Evolutionary conservation across 768 basidiomycete species (phyloP).

Genomic region (Russula foetens): DNA sequence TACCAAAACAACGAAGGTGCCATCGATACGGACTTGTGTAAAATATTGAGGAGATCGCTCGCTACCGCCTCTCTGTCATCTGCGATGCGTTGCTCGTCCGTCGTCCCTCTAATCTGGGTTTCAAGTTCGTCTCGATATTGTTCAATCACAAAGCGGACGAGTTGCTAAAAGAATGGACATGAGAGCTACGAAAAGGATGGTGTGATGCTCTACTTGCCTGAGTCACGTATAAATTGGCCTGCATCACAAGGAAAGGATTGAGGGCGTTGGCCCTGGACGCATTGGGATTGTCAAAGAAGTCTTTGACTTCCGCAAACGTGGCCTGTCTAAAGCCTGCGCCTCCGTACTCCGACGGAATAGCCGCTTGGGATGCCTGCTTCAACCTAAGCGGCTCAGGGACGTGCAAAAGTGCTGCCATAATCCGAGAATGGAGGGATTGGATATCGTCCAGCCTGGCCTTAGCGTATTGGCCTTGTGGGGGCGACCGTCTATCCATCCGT

Average conservation of each 20-base stretch:
- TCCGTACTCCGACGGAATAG: conserved; percentile 51
- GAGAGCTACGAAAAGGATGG: neutral
- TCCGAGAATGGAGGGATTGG: conserved; percentile 67
- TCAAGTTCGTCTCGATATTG: conserved; percentile 87
- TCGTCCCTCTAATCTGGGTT: conserved; percentile 51
- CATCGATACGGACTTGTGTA: conserved; percentile 53
- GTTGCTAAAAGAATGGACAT: conserved; percentile 49
- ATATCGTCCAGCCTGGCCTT: conserved; percentile 82
- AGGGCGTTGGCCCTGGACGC: conserved; percentile 78
- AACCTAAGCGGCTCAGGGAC: conserved; percentile 69
- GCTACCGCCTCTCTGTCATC: conserved; percentile 79
- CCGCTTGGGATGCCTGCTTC: conserved; percentile 44
- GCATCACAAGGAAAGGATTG: conserved; percentile 87
- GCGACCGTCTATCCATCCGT: conserved; percentile 78
- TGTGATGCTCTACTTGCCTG: conserved; percentile 46
- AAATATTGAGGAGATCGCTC: conserved; percentile 76
- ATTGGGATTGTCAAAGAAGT: conserved; percentile 88
- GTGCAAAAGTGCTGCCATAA: conserved; percentile 64
- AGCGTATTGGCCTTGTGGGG: conserved; percentile 78
- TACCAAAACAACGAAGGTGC: neutral
- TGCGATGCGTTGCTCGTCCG: conserved; percentile 57
- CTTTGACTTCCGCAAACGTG: conserved; percentile 82
- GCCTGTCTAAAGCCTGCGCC: conserved; percentile 71
- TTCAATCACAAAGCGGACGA: conserved; percentile 86
- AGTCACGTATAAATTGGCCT: conserved; percentile 87